Conservation (phyloP, 2,329 filamentous ascomycete species). For the Claviceps capensis region DNA sequence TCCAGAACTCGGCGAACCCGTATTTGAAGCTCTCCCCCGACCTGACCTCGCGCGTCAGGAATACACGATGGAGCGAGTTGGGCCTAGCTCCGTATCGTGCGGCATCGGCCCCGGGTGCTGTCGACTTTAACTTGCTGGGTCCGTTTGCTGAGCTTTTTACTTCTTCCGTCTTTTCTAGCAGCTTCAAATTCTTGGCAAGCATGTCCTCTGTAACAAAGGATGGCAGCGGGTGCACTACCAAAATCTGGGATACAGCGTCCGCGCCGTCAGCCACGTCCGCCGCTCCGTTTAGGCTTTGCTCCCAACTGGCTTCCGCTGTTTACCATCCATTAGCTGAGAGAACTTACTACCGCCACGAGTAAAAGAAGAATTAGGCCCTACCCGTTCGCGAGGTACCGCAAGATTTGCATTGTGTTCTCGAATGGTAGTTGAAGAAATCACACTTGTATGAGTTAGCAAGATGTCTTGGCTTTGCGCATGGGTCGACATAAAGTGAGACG, state of each 20-base stretch:
- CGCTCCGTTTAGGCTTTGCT: conserved; percentile 30
- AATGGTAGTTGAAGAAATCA: conserved; percentile 26
- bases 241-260: conserved; percentile 55
- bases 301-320: conserved; percentile 14
- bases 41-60: conserved; percentile 60
- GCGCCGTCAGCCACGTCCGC: conserved; percentile 36
- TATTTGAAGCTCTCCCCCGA: conserved; percentile 66
- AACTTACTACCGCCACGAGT: background rate
- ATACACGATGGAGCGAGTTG: conserved; percentile 61
- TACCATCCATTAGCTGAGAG: background rate
- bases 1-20: conserved; percentile 73
- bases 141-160: conserved; percentile 29
- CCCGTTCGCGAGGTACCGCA: conserved; percentile 20
- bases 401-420: conserved; percentile 23
- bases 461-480: background rate
- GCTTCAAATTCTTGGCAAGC: conserved; percentile 58
- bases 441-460: conserved; percentile 19
- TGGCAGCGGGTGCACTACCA: conserved; percentile 61
- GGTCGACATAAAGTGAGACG: background rate
- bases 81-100: conserved; percentile 56
- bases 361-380: conserved; percentile 9
- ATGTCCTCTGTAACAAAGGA: conserved; percentile 57
- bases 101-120: conserved; percentile 39
- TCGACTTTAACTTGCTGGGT: conserved; percentile 42
- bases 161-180: conserved; percentile 50